These are phyloP conservation scores for Wickerhamiella azymoides DNA, from an alignment of 805 yeast species.

Conservation along the genomic window DNA sequence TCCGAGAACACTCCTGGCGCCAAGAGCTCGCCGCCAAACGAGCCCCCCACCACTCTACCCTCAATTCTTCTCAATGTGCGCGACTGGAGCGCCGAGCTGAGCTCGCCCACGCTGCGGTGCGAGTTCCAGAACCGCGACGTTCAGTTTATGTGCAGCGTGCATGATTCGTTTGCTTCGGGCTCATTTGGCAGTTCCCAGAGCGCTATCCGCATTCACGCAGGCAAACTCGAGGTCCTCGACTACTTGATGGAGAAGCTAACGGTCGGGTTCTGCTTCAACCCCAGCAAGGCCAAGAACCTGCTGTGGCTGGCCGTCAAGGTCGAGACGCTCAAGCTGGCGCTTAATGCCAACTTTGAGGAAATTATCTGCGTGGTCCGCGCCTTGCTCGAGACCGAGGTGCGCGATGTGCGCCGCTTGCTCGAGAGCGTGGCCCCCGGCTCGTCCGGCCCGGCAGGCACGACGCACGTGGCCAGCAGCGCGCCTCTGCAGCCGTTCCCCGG, in stretches of 20 bases:
- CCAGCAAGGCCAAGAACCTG: slow-evolving; percentile 4
- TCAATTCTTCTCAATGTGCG: neutral
- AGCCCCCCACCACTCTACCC: no score
- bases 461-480: no score
- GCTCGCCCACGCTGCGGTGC: slow-evolving; percentile 11
- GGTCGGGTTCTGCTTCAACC: slow-evolving; percentile 14
- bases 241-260: slow-evolving; percentile 13
- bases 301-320: slow-evolving; percentile 14
- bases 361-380: slow-evolving; percentile 6
- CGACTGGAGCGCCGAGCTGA: slow-evolving; percentile 11
- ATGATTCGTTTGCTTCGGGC: slow-evolving; percentile 13
- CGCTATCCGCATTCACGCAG: slow-evolving; percentile 14
- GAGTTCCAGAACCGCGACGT: slow-evolving; percentile 18
- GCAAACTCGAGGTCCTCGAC: slow-evolving; percentile 15
- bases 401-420: neutral
- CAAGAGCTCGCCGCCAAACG: no score
- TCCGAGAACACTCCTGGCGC: no score
- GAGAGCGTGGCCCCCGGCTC: neutral
- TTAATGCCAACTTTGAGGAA: slow-evolving; percentile 11
- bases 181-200: slow-evolving; percentile 11
- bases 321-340: slow-evolving; percentile 12
- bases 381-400: slow-evolving; percentile 13
- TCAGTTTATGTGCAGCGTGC: slow-evolving; percentile 14
- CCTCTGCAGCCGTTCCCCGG: no score
- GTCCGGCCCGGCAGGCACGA: neutral